A percentile compares a stretch with the other conserved stretches of the same genome.
phyloP scores from a whole-genome alignment of 176 grass and related monocot species.

The Oryza meridionalis region DNA sequence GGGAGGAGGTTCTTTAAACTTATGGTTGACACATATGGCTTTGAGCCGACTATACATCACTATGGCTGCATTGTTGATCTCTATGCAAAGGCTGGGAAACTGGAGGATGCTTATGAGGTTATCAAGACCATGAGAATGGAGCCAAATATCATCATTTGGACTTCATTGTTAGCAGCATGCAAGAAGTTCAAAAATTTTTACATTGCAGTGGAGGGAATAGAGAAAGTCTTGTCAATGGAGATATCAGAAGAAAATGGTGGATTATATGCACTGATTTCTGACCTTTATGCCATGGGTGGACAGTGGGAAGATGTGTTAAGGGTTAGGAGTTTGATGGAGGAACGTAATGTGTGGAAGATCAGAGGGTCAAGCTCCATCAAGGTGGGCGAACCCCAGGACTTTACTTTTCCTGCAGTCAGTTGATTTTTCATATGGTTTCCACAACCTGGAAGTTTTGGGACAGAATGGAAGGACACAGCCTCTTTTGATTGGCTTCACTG shows the following conservation, averaged over 20 bases:
- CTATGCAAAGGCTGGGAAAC: constrained; percentile 57
- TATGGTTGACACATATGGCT: constrained; percentile 52
- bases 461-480: background rate
- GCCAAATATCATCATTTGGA: constrained; percentile 67
- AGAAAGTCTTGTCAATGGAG: constrained; percentile 56
- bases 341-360: constrained; percentile 43
- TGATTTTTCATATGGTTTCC: constrained; percentile 28
- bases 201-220: constrained; percentile 50
- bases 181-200: constrained; percentile 61
- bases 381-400: background rate
- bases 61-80: constrained; percentile 77
- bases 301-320: constrained; percentile 49
- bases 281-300: constrained; percentile 58
- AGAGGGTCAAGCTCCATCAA: constrained; percentile 45
- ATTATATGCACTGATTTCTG: constrained; percentile 54
- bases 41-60: constrained; percentile 62
- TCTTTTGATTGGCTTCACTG: constrained; percentile 9
- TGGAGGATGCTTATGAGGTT: constrained; percentile 63
- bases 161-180: constrained; percentile 56
- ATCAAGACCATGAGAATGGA: constrained; percentile 67
- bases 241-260: constrained; percentile 53
- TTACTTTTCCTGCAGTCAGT: constrained; percentile 23
- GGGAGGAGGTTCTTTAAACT: constrained; percentile 47
- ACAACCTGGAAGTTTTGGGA: background rate
- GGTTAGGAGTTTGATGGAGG: constrained; percentile 58